These are phyloP conservation scores for Entelexis paramagnoliae DNA, from an alignment of 1,139 yeast species.

Conservation along the genomic window DNA sequence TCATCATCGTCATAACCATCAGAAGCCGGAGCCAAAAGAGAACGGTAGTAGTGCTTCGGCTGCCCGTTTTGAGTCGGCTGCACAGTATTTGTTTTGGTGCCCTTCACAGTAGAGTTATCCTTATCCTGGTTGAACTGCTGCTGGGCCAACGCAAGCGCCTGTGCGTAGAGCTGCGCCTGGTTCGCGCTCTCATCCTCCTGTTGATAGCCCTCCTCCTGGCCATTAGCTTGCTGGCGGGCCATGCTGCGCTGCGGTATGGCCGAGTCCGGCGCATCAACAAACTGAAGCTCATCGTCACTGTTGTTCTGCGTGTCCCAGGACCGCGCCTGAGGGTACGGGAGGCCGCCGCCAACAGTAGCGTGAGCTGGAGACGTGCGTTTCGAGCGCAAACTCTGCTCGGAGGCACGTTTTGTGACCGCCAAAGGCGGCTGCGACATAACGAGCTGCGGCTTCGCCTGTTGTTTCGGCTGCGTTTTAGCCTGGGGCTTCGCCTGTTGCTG, in stretches of 20 bases:
- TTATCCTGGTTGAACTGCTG: slow-evolving; percentile 5
- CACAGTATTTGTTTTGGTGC: not conserved
- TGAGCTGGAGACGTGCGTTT: not conserved
- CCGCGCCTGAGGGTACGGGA: slow-evolving; percentile 11
- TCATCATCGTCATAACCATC: slow-evolving; percentile 25
- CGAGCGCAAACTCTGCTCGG: slow-evolving; percentile 11
- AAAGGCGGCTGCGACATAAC: slow-evolving; percentile 11
- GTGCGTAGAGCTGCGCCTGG: slow-evolving; percentile 10
- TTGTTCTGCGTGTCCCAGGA: slow-evolving; percentile 10
- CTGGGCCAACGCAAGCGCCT: slow-evolving; percentile 15
- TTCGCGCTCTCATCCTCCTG: not conserved
- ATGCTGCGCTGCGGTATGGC: slow-evolving; percentile 13
- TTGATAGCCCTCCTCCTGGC: not conserved
- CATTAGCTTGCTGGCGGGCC: not conserved
- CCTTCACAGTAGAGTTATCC: not conserved
- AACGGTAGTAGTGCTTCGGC: slow-evolving; percentile 7
- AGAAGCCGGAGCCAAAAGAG: slow-evolving; percentile 1
- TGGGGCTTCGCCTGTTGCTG: not conserved
- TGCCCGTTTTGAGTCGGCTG: slow-evolving; percentile 2
- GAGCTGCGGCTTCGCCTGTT: not conserved
- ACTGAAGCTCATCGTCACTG: not conserved
- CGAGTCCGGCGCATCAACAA: slow-evolving; percentile 12
- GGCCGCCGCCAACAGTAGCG: slow-evolving; percentile 2
- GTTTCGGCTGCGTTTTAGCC: not conserved
- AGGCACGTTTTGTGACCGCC: slow-evolving; percentile 15